Conservation (phyloP, 305 asterid species). For the Coffea humblotiana region DNA sequence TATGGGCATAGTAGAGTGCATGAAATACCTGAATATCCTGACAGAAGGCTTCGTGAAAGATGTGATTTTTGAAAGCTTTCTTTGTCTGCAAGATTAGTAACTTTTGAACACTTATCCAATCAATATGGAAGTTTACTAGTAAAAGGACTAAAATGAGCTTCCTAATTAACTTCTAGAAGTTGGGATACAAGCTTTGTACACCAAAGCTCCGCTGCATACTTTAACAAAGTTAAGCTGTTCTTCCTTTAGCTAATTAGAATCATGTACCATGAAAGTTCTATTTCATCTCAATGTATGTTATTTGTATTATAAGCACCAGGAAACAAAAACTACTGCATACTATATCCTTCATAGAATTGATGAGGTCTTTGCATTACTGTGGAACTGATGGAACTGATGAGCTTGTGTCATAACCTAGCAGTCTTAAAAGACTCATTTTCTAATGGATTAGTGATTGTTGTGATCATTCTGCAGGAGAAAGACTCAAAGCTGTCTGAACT, state of each 20-base stretch:
- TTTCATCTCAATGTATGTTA: not conserved
- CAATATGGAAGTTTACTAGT: not conserved
- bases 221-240: not conserved
- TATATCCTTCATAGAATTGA: not conserved
- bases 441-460: slow-evolving; percentile 12
- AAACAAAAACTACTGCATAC: not conserved
- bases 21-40: not conserved
- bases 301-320: not conserved
- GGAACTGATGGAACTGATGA: not conserved
- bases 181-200: not conserved
- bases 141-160: not conserved
- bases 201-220: not conserved
- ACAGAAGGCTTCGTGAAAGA: not conserved
- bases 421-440: not conserved
- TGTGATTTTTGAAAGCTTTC: not conserved
- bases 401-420: not conserved
- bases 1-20: not conserved
- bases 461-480: slow-evolving; percentile 64
- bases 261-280: not conserved
- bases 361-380: not conserved
- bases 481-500: slow-evolving; percentile 81
- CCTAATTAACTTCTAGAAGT: not conserved
- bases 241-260: not conserved
- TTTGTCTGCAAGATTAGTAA: not conserved
- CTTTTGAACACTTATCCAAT: not conserved